These are phyloP conservation scores for Hymenoscyphus repandus DNA, from an alignment of 2,329 filamentous ascomycete species.

Conservation along the genomic window DNA sequence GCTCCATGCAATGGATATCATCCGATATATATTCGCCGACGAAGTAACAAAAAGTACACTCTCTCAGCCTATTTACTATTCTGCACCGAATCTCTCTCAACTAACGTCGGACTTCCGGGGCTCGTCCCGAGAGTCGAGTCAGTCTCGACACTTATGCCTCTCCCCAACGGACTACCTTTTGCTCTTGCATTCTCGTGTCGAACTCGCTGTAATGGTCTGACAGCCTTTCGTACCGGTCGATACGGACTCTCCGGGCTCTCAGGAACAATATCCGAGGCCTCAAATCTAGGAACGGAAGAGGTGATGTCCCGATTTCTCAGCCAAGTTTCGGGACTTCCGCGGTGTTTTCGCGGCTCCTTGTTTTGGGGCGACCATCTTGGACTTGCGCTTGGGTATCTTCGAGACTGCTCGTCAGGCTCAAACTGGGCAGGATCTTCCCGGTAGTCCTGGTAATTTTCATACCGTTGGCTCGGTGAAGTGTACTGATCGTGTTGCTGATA, in stretches of 20 bases:
- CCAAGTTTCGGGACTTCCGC: constrained; percentile 23
- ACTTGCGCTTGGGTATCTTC: background rate
- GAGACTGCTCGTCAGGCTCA: constrained; percentile 11
- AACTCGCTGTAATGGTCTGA: constrained; percentile 23
- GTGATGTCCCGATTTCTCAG: constrained; percentile 15
- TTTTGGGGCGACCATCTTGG: constrained; percentile 7
- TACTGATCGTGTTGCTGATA: constrained; percentile 32
- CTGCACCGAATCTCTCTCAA: constrained; percentile 7
- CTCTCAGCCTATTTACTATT: background rate
- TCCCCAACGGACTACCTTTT: constrained; percentile 26
- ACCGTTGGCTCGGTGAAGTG: background rate
- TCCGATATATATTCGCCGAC: too few species aligned
- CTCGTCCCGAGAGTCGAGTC: constrained; percentile 29
- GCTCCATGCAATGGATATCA: too few species aligned
- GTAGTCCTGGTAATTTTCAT: constrained; percentile 19
- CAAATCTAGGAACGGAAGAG: constrained; percentile 11
- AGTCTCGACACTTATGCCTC: constrained; percentile 24
- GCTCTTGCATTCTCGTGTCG: constrained; percentile 7
- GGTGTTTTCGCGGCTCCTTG: constrained; percentile 12
- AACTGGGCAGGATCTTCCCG: constrained; percentile 20
- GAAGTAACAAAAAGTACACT: too few species aligned
- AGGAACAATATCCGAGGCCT: constrained; percentile 11
- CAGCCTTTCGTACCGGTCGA: constrained; percentile 16
- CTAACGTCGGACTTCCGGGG: constrained; percentile 23
- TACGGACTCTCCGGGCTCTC: constrained; percentile 24